A percentile compares a stretch with the other conserved stretches of the same genome.
Conservation (phyloP, 176 grass and related monocot genomes). For the Alopecurus myosuroides region DNA sequence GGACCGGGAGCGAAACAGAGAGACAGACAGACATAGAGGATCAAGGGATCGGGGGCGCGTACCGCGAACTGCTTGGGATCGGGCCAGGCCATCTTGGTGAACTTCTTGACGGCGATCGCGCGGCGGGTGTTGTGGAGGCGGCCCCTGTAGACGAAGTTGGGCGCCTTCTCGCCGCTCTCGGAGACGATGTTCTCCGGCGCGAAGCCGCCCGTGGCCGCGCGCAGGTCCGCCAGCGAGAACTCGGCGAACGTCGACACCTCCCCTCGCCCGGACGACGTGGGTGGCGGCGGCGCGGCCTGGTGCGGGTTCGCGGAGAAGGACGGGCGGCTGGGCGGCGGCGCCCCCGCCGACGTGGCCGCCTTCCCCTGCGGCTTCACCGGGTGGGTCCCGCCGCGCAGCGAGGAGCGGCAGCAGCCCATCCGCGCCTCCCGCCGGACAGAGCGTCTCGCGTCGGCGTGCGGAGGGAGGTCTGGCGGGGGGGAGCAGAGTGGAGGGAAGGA, state of each 20-base stretch:
- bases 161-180: constrained; percentile 91
- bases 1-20: background rate
- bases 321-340: background rate
- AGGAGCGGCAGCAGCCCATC: constrained; percentile 86
- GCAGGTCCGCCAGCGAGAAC: constrained; percentile 78
- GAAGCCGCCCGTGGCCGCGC: constrained; percentile 68
- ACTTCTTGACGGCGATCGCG: constrained; percentile 98
- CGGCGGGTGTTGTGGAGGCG: constrained; percentile 32
- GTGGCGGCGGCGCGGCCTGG: background rate
- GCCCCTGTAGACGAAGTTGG: constrained; percentile 92
- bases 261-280: background rate
- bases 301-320: constrained; percentile 26
- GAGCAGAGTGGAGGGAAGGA: background rate
- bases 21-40: background rate
- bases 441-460: background rate
- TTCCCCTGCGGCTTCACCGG: constrained; percentile 51
- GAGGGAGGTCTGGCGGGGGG: background rate
- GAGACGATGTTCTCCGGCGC: constrained; percentile 71
- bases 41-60: background rate
- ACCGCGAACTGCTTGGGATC: constrained; percentile 98
- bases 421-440: too few relatives aligned
- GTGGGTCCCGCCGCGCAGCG: constrained; percentile 40
- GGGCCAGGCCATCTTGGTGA: constrained; percentile 82
- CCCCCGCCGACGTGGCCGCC: background rate
- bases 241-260: constrained; percentile 46